Evolutionary conservation across 805 yeast species (phyloP), one percentile per base, ranked within the genome.

Genomic region (Kodamaea lidongshanica): DNA sequence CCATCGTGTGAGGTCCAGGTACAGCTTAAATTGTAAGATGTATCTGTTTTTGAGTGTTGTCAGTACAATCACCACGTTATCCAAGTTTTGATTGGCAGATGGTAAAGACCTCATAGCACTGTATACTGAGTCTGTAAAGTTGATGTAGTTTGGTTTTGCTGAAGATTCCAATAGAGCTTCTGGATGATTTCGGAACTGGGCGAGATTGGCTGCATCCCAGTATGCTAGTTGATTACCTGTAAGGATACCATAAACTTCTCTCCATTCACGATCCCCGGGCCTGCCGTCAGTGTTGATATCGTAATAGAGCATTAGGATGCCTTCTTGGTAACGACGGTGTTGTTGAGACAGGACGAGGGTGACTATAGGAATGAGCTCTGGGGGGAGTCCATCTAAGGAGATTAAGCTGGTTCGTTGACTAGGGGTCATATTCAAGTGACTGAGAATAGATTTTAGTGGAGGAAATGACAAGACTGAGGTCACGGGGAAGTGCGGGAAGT

Each of bases 41-140:
- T 70, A 87, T 41, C 97, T 67, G 56, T 92, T 92, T 48, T 85
- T 87, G 60, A 87, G 66, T 2, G 97, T 92, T 2, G 98, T 92
- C 25, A 94, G 83, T 3, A 89, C 81, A n/a, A 85, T 78, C 13
- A 92, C 72, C 23, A 88, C 83, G 50, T 87, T 84, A 21, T 74
- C 72, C 41, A 84, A 66, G 44, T 77, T 74, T 44, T 59, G 65
- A 27, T 63, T 65, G 6, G 84, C 81, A 12, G 77, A 72, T 2
- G 88, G 88, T 25, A 85, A 66, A 3, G 65, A 51, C 30, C 70
- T 70, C 46, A 82, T 72, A 8, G 92, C 78, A 51, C 80, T 82
- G 57, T 86, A 79, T 11, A 79, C 76, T 2, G 96, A 83, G 54
- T 92, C 98, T 2, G 95, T 77, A 48, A 92, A 78, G 58, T 92